A percentile compares a stretch with the other conserved stretches of the same genome.
Conservation (phyloP, 345 rosid genomes). For the Salix viminalis region DNA sequence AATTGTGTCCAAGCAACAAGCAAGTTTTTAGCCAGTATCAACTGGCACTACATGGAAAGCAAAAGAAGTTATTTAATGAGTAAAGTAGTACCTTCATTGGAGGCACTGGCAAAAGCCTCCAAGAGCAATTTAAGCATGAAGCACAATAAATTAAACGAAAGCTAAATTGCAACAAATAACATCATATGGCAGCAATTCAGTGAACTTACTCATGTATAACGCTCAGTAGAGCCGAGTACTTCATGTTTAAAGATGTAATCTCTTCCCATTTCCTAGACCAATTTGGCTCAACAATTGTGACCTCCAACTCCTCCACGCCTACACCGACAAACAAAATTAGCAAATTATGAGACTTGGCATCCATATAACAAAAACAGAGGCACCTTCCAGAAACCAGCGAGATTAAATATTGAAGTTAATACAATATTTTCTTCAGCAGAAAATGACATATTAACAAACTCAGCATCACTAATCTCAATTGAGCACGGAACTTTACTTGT, state of each 20-base stretch:
- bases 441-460: background rate
- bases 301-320: conserved; percentile 80
- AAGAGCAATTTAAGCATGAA: background rate
- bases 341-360: conserved; percentile 10
- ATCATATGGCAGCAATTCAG: background rate
- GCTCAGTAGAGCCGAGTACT: conserved; percentile 57
- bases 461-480: background rate
- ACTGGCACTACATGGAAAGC: background rate
- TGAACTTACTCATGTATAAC: conserved; percentile 51
- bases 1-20: background rate
- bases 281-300: conserved; percentile 51
- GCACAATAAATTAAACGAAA: background rate
- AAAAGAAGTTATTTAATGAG: background rate
- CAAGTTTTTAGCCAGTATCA: background rate
- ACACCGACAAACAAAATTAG: conserved; percentile 10
- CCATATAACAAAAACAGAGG: conserved; percentile 2
- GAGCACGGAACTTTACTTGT: background rate
- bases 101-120: background rate
- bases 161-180: background rate
- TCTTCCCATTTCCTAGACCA: conserved; percentile 68
- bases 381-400: background rate
- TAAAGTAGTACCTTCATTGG: background rate
- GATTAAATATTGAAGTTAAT: background rate
- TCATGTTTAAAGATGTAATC: conserved; percentile 57
- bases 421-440: background rate